These are phyloP conservation scores for Streptanthus diversifolius DNA, from an alignment of 345 rosid genomes.

Conservation along the genomic window DNA sequence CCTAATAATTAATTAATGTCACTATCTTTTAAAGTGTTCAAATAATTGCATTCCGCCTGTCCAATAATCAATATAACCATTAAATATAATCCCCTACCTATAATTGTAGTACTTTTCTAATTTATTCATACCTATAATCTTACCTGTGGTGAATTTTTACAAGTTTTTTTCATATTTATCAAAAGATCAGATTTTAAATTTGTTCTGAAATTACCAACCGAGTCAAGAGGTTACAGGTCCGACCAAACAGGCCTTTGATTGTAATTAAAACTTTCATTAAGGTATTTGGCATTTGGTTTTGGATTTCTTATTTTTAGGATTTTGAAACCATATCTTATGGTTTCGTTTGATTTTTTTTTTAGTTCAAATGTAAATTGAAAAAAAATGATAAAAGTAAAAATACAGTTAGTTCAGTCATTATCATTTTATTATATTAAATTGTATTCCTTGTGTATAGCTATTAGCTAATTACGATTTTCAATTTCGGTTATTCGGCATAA, in stretches of 20 bases:
- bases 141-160: not conserved
- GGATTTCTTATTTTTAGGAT: no score
- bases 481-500: not conserved
- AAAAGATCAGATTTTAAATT: not conserved
- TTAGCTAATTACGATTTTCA: no score
- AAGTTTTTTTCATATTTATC: not conserved
- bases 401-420: no score
- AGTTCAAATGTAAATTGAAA: no score
- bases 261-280: no score
- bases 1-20: conserved; percentile 25
- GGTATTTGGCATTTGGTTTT: no score
- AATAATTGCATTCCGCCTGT: conserved; percentile 18
- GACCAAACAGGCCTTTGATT: not conserved
- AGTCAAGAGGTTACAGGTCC: not conserved
- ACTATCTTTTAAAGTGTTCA: not conserved
- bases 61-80: not conserved
- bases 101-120: not conserved
- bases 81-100: not conserved
- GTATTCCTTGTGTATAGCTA: no score
- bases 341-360: no score
- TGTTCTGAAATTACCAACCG: no score
- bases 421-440: no score
- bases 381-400: no score
- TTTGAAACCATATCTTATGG: no score
- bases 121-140: not conserved